A percentile compares a stretch with the other conserved stretches of the same genome.
These are phyloP conservation scores for Trichoderma sp. DNA, from an alignment of 2,329 filamentous ascomycete genomes.

Conservation along the genomic window DNA sequence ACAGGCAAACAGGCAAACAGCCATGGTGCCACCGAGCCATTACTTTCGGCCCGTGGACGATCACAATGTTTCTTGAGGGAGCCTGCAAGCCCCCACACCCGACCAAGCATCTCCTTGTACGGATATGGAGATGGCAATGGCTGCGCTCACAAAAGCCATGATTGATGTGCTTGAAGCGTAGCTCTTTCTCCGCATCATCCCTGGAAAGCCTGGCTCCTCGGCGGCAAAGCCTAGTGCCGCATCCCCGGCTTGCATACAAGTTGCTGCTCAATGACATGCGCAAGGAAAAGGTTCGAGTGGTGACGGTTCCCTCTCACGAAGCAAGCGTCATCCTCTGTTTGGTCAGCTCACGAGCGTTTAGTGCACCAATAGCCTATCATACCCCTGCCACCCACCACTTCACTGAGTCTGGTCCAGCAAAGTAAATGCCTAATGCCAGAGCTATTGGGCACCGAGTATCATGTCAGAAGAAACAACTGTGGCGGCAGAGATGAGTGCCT, in stretches of 20 bases:
- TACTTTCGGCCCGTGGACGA: slow-evolving; percentile 13
- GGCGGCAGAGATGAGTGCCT: background rate
- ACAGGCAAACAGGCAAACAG: background rate
- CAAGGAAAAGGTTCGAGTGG: background rate
- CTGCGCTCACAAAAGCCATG: background rate
- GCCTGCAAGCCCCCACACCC: background rate
- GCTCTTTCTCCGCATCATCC: background rate
- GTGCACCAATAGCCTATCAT: background rate
- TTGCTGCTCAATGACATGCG: background rate
- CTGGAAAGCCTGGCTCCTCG: background rate
- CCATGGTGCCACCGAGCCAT: background rate
- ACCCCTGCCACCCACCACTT: background rate
- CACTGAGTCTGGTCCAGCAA: background rate
- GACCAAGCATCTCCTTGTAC: background rate
- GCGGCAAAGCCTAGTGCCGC: slow-evolving; percentile 6
- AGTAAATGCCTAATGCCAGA: background rate
- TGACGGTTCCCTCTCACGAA: background rate
- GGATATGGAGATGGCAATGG: background rate
- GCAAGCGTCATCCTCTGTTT: slow-evolving; percentile 11
- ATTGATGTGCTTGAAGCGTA: background rate
- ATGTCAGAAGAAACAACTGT: background rate
- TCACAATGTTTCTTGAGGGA: slow-evolving; percentile 15
- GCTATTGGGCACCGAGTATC: background rate
- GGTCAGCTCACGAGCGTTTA: slow-evolving; percentile 5
- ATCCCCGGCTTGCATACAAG: background rate